Evolutionary conservation across 2,329 filamentous ascomycete genomes (phyloP).

Genomic region (Fusarium nelsonii): DNA sequence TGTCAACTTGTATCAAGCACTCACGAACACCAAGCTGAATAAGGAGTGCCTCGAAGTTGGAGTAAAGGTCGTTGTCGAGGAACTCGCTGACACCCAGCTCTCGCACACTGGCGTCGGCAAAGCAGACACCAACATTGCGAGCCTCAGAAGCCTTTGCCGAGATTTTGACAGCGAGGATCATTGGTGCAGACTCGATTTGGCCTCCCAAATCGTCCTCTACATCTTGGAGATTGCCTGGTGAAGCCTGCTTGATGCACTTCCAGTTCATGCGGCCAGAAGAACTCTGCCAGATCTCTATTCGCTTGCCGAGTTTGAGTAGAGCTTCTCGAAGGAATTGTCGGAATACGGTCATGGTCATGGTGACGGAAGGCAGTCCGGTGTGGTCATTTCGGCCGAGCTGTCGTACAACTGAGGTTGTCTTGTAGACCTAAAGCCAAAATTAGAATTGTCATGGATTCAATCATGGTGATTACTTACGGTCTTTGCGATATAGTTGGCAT

Average conservation of each 20-base stretch:
- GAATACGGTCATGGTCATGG: constrained; percentile 94
- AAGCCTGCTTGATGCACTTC: constrained; percentile 92
- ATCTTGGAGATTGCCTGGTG: constrained; percentile 95
- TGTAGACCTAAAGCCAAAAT: constrained; percentile 77
- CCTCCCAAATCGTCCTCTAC: constrained; percentile 94
- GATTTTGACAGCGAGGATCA: constrained; percentile 95
- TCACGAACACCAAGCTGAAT: constrained; percentile 97
- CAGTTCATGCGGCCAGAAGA: constrained; percentile 84
- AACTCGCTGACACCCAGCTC: constrained; percentile 98
- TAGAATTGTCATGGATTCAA: neutral
- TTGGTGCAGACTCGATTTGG: constrained; percentile 88
- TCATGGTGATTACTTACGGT: constrained; percentile 62
- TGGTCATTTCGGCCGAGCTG: constrained; percentile 87
- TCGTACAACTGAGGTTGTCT: constrained; percentile 94
- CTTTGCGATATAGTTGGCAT: constrained; percentile 85
- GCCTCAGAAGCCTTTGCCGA: constrained; percentile 88
- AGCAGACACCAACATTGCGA: constrained; percentile 91
- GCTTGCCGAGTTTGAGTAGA: constrained; percentile 89
- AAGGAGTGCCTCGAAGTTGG: constrained; percentile 94
- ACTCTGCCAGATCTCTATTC: constrained; percentile 90
- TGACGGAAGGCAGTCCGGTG: constrained; percentile 90
- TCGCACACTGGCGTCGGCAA: constrained; percentile 94
- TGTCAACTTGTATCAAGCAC: constrained; percentile 86
- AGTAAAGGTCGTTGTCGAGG: constrained; percentile 98
- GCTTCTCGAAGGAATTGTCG: constrained; percentile 95